Evolutionary conservation across 768 basidiomycete species (phyloP), one percentile per base, ranked within the genome.

Genomic region (Lanmaoa rubissima): DNA sequence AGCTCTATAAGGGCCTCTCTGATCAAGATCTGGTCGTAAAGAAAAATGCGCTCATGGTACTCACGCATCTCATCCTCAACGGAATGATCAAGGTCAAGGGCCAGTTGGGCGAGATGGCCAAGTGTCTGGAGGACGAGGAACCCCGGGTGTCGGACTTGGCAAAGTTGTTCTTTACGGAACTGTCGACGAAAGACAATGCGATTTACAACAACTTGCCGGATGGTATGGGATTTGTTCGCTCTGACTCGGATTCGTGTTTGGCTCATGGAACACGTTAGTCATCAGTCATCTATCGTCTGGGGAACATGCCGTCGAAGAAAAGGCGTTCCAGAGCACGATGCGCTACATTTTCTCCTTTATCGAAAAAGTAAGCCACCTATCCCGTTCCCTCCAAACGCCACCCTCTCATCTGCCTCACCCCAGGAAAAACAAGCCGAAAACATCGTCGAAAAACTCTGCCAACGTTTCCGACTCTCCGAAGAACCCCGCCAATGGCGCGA

Each of bases 61-160:
- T 98, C 54, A 96, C 94, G 12, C 94, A 98, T 71, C 75, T 99
- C 58, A 98, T 98, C 68, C 75, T 99, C 59, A 98, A 98, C 65
- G 96, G 96, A 3, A 98, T 98, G 97, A 91, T 99, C 81, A 99
- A 98, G 74, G 95, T 98, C 63, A 98, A 99, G 74, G 97, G 97
- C 2, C 96, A 99, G 69, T 79, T 99, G 8, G 97, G 97, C 17
- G 97, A 99, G 79, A 98, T 99, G 96, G 97, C 96, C n/a, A 98
- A 99, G 73, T 98, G 97, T 69, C 75, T 98, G 8, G 94, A 98
- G 74, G 96, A 98, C 71, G 79, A 82, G 24, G 96, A 98, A 55
- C 79, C 79, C 45, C 75, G 96, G 14, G 89, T 99, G 57, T 84
- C 90, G 17, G 96, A 98, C 65, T 80, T 99, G 39, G 96, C 97